Evolutionary conservation across 2,329 filamentous ascomycete genomes (phyloP).

Genomic region (Nigrospora osmanthi): DNA sequence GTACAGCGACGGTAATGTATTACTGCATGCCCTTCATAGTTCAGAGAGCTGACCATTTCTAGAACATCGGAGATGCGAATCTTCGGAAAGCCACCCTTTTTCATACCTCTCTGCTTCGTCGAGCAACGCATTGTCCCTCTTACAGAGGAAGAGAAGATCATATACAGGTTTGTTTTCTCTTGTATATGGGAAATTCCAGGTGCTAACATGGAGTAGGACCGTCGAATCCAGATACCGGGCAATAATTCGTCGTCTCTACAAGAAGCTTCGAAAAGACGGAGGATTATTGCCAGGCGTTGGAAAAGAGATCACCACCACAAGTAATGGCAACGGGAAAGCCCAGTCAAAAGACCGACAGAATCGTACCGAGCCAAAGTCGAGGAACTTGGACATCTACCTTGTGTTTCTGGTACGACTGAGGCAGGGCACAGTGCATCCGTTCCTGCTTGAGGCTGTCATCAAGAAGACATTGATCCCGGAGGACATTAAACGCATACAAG

Average conservation of each 20-base stretch:
- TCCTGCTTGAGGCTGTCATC: background rate
- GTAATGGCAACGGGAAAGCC: no score
- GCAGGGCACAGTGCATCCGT: background rate
- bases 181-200: no score
- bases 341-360: no score
- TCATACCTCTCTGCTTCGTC: no score
- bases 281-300: no score
- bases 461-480: background rate
- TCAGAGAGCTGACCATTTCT: background rate
- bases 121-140: background rate
- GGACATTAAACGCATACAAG: background rate
- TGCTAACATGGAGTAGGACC: background rate
- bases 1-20: background rate
- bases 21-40: no score
- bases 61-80: background rate
- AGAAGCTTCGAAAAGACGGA: background rate
- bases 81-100: background rate
- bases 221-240: background rate
- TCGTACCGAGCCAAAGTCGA: no score
- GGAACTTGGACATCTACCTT: background rate
- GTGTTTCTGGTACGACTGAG: background rate
- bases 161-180: background rate
- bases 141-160: background rate
- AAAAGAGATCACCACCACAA: no score
- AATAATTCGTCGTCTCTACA: background rate